Evolutionary conservation across 1,139 yeast genomes (phyloP).

Genomic region (Meyerozyma elateridarum): DNA sequence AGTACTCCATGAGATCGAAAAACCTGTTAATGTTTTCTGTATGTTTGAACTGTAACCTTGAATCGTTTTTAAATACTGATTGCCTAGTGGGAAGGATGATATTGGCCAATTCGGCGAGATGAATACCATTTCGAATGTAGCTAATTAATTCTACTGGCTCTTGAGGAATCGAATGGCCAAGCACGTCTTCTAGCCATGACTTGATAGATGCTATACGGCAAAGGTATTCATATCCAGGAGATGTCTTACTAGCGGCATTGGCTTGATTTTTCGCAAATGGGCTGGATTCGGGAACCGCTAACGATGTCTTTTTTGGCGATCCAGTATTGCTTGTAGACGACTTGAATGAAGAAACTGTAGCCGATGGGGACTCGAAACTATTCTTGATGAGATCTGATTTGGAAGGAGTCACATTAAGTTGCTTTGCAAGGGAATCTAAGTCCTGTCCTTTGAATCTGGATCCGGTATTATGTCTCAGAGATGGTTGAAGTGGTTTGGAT

Average conservation of each 20-base stretch:
- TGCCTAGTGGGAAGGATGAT: slow-evolving; percentile 66
- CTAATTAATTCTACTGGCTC: slow-evolving; percentile 47
- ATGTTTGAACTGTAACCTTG: slow-evolving; percentile 75
- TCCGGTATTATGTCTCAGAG: slow-evolving; percentile 23
- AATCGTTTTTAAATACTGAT: slow-evolving; percentile 36
- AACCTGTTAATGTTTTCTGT: slow-evolving; percentile 90
- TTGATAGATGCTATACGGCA: slow-evolving; percentile 89
- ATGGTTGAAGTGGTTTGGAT: slow-evolving; percentile 20
- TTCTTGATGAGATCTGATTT: slow-evolving; percentile 28
- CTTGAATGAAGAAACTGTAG: slow-evolving; percentile 42
- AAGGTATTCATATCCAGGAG: slow-evolving; percentile 68
- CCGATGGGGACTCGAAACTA: slow-evolving; percentile 43
- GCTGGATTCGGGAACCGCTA: slow-evolving; percentile 6
- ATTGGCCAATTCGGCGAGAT: slow-evolving; percentile 74
- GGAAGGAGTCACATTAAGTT: slow-evolving; percentile 29
- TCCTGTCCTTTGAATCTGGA: slow-evolving; percentile 24
- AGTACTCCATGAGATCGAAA: slow-evolving; percentile 63
- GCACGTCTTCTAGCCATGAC: slow-evolving; percentile 37
- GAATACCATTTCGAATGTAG: slow-evolving; percentile 75
- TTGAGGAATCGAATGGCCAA: slow-evolving; percentile 58
- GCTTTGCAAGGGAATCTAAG: slow-evolving; percentile 37
- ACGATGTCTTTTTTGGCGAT: slow-evolving; percentile 14
- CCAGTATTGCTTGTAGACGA: slow-evolving; percentile 16
- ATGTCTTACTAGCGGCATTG: slow-evolving; percentile 25
- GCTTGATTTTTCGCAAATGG: slow-evolving; percentile 25